Percentiles rank a stretch among this genome's conserved stretches.
phyloP scores from a whole-genome alignment of 2,329 filamentous ascomycete genomes.

The Exophiala sp. region DNA sequence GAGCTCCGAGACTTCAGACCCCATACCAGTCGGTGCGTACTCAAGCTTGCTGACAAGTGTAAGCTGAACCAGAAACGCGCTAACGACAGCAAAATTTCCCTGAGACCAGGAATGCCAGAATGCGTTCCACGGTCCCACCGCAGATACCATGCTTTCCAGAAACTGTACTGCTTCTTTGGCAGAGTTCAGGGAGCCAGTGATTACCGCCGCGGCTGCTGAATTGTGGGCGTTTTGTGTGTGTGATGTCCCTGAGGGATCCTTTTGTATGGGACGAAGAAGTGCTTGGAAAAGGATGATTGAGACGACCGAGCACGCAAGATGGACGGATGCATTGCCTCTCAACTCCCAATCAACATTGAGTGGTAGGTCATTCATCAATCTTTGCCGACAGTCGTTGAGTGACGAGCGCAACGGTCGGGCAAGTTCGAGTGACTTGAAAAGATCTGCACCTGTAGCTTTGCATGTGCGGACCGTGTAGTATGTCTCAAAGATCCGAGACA shows the following conservation, averaged over 20 bases:
- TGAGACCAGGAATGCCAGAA: slow-evolving; percentile 20
- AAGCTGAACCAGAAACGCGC: slow-evolving; percentile 12
- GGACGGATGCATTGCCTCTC: slow-evolving; percentile 7
- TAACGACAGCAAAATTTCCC: slow-evolving; percentile 17
- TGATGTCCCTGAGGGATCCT: neutral
- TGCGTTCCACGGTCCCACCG: slow-evolving; percentile 11
- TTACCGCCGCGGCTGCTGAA: slow-evolving; percentile 6
- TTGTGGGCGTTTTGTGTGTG: neutral
- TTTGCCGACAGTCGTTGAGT: slow-evolving; percentile 13
- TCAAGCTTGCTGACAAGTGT: neutral
- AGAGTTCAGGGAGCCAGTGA: slow-evolving; percentile 13
- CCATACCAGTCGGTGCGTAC: neutral
- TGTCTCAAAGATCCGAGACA: slow-evolving; percentile 8
- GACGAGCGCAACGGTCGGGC: slow-evolving; percentile 10
- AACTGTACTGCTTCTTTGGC: slow-evolving; percentile 8
- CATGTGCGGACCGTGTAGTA: slow-evolving; percentile 10
- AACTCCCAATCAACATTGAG: slow-evolving; percentile 2
- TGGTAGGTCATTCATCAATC: slow-evolving; percentile 1
- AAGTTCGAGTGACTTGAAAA: slow-evolving; percentile 13
- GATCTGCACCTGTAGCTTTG: slow-evolving; percentile 2
- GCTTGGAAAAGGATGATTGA: slow-evolving; percentile 13
- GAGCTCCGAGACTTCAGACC: slow-evolving; percentile 4
- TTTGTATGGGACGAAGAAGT: slow-evolving; percentile 7
- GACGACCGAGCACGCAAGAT: slow-evolving; percentile 5
- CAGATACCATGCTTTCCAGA: slow-evolving; percentile 11